A percentile compares a stretch with the other conserved stretches of the same genome.
Conservation (phyloP, 1,284 basidiomycete genomes). For the Amylostereum areolatum region DNA sequence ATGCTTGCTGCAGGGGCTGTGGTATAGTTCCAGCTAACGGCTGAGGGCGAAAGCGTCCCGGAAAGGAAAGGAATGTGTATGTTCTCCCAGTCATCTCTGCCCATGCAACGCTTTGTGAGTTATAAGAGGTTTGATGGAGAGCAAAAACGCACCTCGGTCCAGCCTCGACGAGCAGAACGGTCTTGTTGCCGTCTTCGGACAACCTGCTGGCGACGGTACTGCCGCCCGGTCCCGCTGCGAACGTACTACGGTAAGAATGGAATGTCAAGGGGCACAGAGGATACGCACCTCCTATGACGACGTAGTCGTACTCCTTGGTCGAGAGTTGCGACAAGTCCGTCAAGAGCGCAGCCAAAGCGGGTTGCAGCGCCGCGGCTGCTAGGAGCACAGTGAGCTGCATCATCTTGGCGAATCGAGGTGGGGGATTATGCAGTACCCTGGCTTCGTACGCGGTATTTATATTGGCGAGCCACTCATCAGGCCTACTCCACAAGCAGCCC, state of each 20-base stretch:
- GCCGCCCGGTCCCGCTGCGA: background rate
- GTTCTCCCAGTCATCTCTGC: background rate
- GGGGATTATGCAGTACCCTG: too few species aligned
- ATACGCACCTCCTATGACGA: background rate
- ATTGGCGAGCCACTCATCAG: too few species aligned
- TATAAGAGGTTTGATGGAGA: background rate
- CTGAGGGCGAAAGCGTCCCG: background rate
- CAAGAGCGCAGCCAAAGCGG: too few species aligned
- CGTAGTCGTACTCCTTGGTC: background rate
- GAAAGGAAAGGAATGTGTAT: slow-evolving; percentile 1
- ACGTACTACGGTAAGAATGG: background rate
- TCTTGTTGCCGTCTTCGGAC: background rate
- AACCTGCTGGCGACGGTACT: background rate
- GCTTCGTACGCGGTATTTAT: too few species aligned
- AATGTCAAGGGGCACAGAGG: background rate
- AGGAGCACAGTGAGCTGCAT: too few species aligned
- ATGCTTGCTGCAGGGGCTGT: slow-evolving; percentile 16
- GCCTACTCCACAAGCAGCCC: too few species aligned
- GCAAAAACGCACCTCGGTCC: background rate
- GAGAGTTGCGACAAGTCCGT: too few species aligned
- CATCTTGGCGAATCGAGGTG: too few species aligned
- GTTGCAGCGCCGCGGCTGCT: too few species aligned
- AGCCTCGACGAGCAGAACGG: background rate
- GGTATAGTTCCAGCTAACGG: slow-evolving; percentile 19
- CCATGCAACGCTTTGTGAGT: background rate